Base-by-base conservation (phyloP, 768 basidiomycete species). In the Coprinopsis sp. region DNA sequence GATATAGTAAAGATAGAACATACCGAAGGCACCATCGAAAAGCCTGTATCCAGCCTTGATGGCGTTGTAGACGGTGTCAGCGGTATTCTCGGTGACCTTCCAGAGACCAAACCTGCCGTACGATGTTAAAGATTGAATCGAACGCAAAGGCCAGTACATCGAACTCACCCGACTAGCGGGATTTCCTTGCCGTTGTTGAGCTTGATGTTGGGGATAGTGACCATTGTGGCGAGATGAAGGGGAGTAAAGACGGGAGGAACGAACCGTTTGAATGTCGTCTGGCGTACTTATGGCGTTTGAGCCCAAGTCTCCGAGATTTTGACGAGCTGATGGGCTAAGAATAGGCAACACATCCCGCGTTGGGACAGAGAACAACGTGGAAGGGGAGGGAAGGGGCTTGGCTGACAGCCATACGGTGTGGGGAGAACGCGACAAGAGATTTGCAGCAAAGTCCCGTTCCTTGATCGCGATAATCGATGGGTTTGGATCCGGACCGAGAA, bases 1-100 rank as follows among this genome's bases (percentile, higher is more conserved):
- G 7, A 34, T n/a, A 8, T 11, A 34, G 22, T 31, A 27, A 16
- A 31, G 25, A n/a, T 23, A 29, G 25, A 14, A 37, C 63, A 18
- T 38, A 54, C 81, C 79, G 25, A 62, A 64, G 8, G 90, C 90
- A 50, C 87, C 84, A 47, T 92, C 91, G 46, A 95, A 73, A 45
- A 95, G 84, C 51, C 91, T 81, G 62, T 91, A 92, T 1, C 92
- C 91, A 21, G 74, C 71, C 63, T 90, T 90, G 68, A 93, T 85
- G 14, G 91, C 89, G 47, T 83, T 68, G 72, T 91, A 91, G 41
- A 94, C 90, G 44, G 83, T 81, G 36, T 82, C 75, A 38, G 84
- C 81, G 38, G 66, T 66, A 40, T 72, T 61, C 51, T 75, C 82
- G 45, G 75, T 77, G 53, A 67, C 63, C 49, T 67, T 65, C 66